Evolutionary conservation across 495 filamentous ascomycete species (phyloP).

Genomic region (Neurospora tetrasperma): DNA sequence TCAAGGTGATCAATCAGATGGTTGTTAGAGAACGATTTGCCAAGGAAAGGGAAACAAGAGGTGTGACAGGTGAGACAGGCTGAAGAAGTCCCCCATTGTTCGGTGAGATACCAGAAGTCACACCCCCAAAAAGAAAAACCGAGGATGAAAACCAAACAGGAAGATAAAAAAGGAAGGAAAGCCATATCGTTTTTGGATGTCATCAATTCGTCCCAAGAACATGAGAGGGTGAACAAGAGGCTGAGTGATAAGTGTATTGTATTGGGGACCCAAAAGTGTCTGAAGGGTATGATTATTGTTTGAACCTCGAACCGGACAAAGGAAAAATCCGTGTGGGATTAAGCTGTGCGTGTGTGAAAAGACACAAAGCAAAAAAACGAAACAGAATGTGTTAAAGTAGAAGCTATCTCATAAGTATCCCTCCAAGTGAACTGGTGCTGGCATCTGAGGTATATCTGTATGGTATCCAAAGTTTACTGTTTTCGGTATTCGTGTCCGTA

Average conservation of each 20-base stretch:
- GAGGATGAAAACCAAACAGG: conserved; percentile 12
- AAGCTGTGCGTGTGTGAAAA: background rate
- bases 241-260: background rate
- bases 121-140: background rate
- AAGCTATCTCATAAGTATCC: background rate
- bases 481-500: background rate
- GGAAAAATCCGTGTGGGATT: background rate
- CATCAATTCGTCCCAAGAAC: background rate
- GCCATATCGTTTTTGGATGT: conserved; percentile 4
- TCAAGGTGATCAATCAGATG: background rate
- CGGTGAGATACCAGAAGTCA: background rate
- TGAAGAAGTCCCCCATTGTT: background rate
- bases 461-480: background rate
- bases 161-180: conserved; percentile 7
- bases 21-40: background rate
- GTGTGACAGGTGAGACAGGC: background rate
- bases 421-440: background rate
- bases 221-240: background rate
- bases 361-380: background rate
- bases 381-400: background rate
- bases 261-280: background rate
- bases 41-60: background rate
- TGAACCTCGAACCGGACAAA: background rate
- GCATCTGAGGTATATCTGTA: background rate
- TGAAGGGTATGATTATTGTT: background rate